Conservation (phyloP, 2,329 filamentous ascomycete genomes). For the Aspergillus sojae region DNA sequence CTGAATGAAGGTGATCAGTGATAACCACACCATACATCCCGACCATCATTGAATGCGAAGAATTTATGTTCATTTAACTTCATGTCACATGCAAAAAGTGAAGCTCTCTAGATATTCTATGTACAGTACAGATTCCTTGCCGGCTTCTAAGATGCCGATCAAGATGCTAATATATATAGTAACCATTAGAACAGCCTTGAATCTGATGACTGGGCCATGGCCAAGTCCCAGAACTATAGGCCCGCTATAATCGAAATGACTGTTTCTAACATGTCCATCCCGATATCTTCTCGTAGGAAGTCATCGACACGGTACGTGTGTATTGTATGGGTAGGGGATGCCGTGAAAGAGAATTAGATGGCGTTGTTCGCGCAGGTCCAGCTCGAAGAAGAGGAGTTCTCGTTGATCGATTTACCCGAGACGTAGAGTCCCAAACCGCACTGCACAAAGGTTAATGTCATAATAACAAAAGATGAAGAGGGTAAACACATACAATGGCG, state of each 20-base stretch:
- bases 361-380: conserved; percentile 45
- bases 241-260: conserved; percentile 3
- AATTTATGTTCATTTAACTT: conserved; percentile 3
- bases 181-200: background rate
- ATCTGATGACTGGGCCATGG: background rate
- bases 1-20: background rate
- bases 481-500: conserved; percentile 26
- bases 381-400: conserved; percentile 34
- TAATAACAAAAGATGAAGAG: background rate
- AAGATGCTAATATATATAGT: background rate
- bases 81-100: background rate
- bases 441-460: conserved; percentile 21
- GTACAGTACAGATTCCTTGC: conserved; percentile 1
- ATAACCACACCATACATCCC: background rate
- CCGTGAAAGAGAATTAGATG: background rate
- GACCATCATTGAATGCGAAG: background rate
- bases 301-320: background rate
- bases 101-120: conserved; percentile 6
- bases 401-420: conserved; percentile 42
- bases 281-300: background rate
- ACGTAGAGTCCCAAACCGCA: conserved; percentile 48
- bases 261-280: background rate
- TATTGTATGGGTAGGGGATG: background rate
- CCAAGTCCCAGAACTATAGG: conserved; percentile 1
- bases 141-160: background rate